Evolutionary conservation across 2,329 filamentous ascomycete species (phyloP).

Genomic region (Aspergillus thermomutatus): DNA sequence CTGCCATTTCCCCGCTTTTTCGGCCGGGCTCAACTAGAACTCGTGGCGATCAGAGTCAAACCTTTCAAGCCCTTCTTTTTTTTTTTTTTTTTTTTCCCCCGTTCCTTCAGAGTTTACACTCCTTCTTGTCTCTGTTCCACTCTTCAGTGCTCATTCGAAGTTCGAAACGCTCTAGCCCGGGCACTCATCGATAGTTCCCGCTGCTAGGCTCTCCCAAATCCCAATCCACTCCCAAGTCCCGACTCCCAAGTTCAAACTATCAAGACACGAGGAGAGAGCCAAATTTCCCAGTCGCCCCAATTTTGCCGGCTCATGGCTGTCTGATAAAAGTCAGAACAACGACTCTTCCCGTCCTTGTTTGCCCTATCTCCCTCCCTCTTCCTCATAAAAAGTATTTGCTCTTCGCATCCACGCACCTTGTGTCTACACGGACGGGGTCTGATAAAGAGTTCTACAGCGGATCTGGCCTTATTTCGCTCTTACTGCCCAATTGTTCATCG

Average conservation of each 20-base stretch:
- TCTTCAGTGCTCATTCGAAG: background rate
- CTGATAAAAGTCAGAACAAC: background rate
- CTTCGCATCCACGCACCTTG: background rate
- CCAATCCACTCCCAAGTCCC: slow-evolving; percentile 7
- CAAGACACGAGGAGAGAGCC: background rate
- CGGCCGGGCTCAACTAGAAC: background rate
- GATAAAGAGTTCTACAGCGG: background rate
- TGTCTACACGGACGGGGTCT: background rate
- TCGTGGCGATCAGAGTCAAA: background rate
- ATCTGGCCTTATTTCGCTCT: slow-evolving; percentile 11
- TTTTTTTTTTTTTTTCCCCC: background rate
- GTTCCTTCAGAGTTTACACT: background rate
- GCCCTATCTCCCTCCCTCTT: background rate
- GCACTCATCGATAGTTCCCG: slow-evolving; percentile 13
- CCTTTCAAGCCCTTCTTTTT: background rate
- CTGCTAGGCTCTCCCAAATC: slow-evolving; percentile 11
- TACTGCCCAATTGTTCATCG: slow-evolving; percentile 20
- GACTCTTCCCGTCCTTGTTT: background rate
- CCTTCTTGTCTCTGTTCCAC: background rate
- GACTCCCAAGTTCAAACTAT: background rate
- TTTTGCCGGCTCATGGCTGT: background rate
- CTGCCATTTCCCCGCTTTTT: background rate
- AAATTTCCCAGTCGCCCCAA: background rate
- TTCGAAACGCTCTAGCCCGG: slow-evolving; percentile 5
- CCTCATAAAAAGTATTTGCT: background rate